A percentile compares a stretch with the other conserved stretches of the same genome.
Conservation (phyloP, 2,329 filamentous ascomycete species). For the Calonectria leucothoes region DNA sequence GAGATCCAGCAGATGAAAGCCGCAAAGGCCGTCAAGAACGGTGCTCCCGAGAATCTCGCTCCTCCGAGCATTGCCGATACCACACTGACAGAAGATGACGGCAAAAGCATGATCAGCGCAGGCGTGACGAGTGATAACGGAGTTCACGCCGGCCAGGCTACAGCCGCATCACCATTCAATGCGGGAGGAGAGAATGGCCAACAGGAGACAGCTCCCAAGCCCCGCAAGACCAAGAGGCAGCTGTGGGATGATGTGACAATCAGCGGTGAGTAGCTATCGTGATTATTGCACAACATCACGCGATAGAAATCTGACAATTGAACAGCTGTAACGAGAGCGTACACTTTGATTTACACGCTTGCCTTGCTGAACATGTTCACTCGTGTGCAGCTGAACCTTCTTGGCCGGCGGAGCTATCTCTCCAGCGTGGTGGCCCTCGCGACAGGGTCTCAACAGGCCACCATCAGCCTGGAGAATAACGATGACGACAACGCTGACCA, state of each 20-base stretch:
- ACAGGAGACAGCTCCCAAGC: conserved; percentile 59
- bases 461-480: conserved; percentile 91
- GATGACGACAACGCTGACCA: conserved; percentile 89
- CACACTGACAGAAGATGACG: conserved; percentile 85
- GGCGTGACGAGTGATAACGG: conserved; percentile 86
- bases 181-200: conserved; percentile 47
- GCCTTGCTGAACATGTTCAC: conserved; percentile 92
- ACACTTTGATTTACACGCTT: conserved; percentile 92
- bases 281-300: neutral
- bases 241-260: conserved; percentile 98
- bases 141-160: conserved; percentile 83
- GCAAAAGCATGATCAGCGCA: conserved; percentile 77
- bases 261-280: conserved; percentile 74
- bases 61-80: conserved; percentile 73
- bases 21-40: conserved; percentile 70
- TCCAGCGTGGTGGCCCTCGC: conserved; percentile 95
- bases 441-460: conserved; percentile 76
- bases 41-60: conserved; percentile 64
- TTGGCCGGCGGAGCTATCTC: conserved; percentile 94
- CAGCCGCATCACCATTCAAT: conserved; percentile 64
- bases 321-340: conserved; percentile 86
- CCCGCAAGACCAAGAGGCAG: conserved; percentile 85
- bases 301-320: conserved; percentile 22
- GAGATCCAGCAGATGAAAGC: conserved; percentile 94
- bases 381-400: conserved; percentile 94